A percentile compares a stretch with the other conserved stretches of the same genome.
Evolutionary conservation across 1,284 basidiomycete genomes (phyloP).

Genomic region (Ceratobasidium sp.): DNA sequence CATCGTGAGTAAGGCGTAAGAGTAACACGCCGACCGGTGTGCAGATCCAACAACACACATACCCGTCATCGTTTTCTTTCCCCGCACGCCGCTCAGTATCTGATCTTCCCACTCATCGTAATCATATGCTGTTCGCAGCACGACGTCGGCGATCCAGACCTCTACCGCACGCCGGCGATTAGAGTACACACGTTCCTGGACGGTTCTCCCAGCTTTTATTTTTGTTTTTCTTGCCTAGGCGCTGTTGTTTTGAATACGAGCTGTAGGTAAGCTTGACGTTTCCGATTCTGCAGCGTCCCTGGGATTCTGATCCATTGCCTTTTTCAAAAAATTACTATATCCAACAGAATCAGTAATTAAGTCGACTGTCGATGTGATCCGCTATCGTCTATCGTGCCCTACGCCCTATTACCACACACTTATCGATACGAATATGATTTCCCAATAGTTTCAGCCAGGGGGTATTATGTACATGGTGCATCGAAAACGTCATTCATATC

Average conservation of each 20-base stretch:
- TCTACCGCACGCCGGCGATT: conserved; percentile 8
- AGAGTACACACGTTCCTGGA: conserved; percentile 9
- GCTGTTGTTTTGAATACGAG: neutral
- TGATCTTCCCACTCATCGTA: conserved; percentile 16
- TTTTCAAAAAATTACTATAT: conserved; percentile 22
- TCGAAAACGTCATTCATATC: conserved; percentile 6
- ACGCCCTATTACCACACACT: neutral
- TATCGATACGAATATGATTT: conserved; percentile 19
- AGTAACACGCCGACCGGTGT: neutral
- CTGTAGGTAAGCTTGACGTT: neutral
- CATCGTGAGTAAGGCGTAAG: conserved; percentile 27
- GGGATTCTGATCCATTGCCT: conserved; percentile 26
- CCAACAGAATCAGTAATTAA: conserved; percentile 27
- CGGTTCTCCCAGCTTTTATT: neutral
- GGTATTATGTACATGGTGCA: conserved; percentile 5
- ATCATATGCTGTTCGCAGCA: neutral
- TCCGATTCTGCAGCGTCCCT: conserved; percentile 10
- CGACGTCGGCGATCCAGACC: conserved; percentile 7
- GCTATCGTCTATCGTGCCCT: conserved; percentile 24
- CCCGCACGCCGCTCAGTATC: neutral
- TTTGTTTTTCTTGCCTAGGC: conserved; percentile 7
- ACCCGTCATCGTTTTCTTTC: too few species aligned
- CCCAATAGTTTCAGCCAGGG: conserved; percentile 3
- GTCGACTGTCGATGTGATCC: neutral
- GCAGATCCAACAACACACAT: neutral